A percentile compares a stretch with the other conserved stretches of the same genome.
Evolutionary conservation across 2,329 filamentous ascomycete genomes (phyloP).

Genomic region (Rhexocercosporidium sp.): DNA sequence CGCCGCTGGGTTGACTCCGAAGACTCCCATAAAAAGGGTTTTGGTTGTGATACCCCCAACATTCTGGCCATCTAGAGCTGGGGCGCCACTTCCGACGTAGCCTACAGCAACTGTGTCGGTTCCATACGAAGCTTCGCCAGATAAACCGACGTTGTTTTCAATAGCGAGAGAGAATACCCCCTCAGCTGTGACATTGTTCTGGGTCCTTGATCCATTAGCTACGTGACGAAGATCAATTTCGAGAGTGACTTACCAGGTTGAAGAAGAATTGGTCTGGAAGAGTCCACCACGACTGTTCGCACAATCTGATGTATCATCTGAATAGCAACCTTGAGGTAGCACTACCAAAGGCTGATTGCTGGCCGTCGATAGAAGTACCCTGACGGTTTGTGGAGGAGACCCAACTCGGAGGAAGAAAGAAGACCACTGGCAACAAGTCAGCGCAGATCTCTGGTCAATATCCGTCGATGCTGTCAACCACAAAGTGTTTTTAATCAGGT

Average conservation of each 20-base stretch:
- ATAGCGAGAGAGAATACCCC: slow-evolving; percentile 31
- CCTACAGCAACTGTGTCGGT: slow-evolving; percentile 33
- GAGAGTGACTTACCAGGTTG: slow-evolving; percentile 40
- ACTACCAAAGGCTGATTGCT: slow-evolving; percentile 36
- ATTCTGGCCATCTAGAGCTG: slow-evolving; percentile 32
- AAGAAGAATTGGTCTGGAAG: slow-evolving; percentile 45
- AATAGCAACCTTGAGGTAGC: slow-evolving; percentile 30
- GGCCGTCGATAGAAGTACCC: slow-evolving; percentile 48
- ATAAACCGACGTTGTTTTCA: slow-evolving; percentile 26
- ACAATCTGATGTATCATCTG: slow-evolving; percentile 39
- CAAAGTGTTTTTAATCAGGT: neutral
- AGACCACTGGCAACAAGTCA: slow-evolving; percentile 20
- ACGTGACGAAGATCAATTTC: neutral
- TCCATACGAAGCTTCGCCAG: slow-evolving; percentile 31
- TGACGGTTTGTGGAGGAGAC: slow-evolving; percentile 45
- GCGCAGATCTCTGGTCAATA: neutral
- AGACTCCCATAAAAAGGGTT: slow-evolving; percentile 35
- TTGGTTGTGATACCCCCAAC: slow-evolving; percentile 42
- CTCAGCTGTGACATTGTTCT: slow-evolving; percentile 24
- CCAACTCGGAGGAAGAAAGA: slow-evolving; percentile 48
- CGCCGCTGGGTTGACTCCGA: slow-evolving; percentile 33
- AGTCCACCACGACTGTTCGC: slow-evolving; percentile 44
- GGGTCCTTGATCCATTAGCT: slow-evolving; percentile 20
- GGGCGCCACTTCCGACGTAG: slow-evolving; percentile 19
- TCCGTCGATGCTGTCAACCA: neutral